Evolutionary conservation across 345 rosid genomes (phyloP), one percentile per base, ranked within the genome.

Genomic region (Eucalyptus marginata): DNA sequence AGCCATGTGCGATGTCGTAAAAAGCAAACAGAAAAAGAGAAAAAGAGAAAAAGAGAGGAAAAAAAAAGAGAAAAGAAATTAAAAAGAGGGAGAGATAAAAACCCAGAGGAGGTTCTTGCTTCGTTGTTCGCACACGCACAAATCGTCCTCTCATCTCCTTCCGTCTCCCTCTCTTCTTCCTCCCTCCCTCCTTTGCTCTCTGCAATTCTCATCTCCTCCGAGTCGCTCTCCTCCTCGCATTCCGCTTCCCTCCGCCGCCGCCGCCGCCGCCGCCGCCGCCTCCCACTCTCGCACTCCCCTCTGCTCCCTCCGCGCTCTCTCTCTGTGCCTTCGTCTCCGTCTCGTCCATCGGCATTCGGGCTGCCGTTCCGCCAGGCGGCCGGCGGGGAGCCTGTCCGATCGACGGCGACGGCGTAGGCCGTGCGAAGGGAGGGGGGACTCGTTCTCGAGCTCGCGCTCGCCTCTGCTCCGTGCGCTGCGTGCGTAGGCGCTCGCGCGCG

Each of bases 111-210:
- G 83, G 46, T 40, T 71, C 83, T 18, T 71, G 14, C 46, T 71
- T 1, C 27, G 9, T 71, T 6, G 27, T 10, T 3, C 24, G 56
- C 0, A 8, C 3, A 2, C 22, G 4, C 24, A 40, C 29, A 31
- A 1, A 52, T 52, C 24, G 56, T 7, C 8, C 20, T 17, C 12
- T 31, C 33, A 20, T 40, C 40, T 64, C 24, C 40, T 62, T 15
- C 24, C 8, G 27, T 18, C 62, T 87, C 47, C 54, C 79, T 4
- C 79, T 4, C 86, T 56, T 52, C 50, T 20, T 27, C 27, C 22
- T 49, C n/a, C 40, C 40, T 36, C 40, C 84, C 8, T 43, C 59
- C 86, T 52, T 36, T 50, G 83, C 79, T 43, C 49, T 68, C 81
- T 6, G 29, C 80, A 64, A 12, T 43, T 87, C 31, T 46, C 40